Evolutionary conservation across 345 rosid genomes (phyloP).

Genomic region (Trapa bicornis): DNA sequence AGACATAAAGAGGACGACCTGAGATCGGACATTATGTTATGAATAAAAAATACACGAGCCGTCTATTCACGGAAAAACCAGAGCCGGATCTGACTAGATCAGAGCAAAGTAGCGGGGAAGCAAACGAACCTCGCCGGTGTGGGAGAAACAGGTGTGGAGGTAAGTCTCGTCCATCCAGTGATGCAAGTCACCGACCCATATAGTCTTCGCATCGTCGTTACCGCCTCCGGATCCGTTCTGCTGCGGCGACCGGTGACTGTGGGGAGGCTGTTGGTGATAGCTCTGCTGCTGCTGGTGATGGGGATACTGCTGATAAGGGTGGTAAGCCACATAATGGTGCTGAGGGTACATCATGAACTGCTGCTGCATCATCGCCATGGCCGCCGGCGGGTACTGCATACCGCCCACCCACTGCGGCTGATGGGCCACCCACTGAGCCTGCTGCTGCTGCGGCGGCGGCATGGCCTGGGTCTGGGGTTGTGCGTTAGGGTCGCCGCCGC

Average conservation of each 20-base stretch:
- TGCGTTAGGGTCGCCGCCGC: slow-evolving; percentile 18
- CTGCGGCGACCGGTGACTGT: slow-evolving; percentile 19
- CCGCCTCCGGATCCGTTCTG: slow-evolving; percentile 22
- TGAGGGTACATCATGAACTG: slow-evolving; percentile 93
- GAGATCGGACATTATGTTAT: neutral
- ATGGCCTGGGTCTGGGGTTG: slow-evolving; percentile 5
- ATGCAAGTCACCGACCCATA: slow-evolving; percentile 74
- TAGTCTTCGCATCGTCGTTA: slow-evolving; percentile 48
- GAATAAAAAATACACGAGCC: neutral
- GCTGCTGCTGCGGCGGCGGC: slow-evolving; percentile 14
- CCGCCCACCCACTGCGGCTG: slow-evolving; percentile 56
- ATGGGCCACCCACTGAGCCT: slow-evolving; percentile 12
- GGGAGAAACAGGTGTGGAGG: slow-evolving; percentile 60
- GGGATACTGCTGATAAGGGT: slow-evolving; percentile 9
- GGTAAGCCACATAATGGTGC: slow-evolving; percentile 49
- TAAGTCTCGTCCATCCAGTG: slow-evolving; percentile 85
- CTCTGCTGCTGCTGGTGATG: slow-evolving; percentile 26
- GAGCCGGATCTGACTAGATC: neutral
- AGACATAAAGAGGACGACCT: neutral
- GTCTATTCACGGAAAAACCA: too few species aligned
- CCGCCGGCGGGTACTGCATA: slow-evolving; percentile 78
- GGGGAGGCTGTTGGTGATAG: slow-evolving; percentile 14
- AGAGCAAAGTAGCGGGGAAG: neutral
- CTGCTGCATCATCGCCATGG: slow-evolving; percentile 91
- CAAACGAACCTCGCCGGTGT: slow-evolving; percentile 50